Conservation (phyloP, 441 rosid genomes). For the Eutrema salsugineum region DNA sequence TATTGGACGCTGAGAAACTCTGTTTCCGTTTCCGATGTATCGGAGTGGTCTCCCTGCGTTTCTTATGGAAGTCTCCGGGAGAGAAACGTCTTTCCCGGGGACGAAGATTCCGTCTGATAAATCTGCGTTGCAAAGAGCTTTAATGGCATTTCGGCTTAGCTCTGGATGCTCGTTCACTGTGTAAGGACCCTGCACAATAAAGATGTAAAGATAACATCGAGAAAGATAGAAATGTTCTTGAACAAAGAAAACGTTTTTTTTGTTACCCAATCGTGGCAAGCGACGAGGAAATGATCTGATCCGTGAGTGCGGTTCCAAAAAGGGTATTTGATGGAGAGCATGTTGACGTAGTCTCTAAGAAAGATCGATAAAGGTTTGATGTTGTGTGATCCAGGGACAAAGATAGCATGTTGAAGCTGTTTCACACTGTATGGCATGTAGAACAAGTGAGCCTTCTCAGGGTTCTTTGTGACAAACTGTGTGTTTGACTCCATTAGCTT, state of each 20-base stretch:
- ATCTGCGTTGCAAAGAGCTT: slow-evolving; percentile 86
- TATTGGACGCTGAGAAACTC: slow-evolving; percentile 78
- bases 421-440: slow-evolving; percentile 83
- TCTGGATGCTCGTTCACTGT: slow-evolving; percentile 60
- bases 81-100: slow-evolving; percentile 64
- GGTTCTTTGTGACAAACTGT: slow-evolving; percentile 71
- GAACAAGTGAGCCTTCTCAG: slow-evolving; percentile 81
- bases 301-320: slow-evolving; percentile 90
- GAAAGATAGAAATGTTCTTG: not conserved
- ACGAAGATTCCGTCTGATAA: slow-evolving; percentile 62
- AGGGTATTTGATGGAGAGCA: slow-evolving; percentile 69
- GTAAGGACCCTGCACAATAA: slow-evolving; percentile 69
- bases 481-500: slow-evolving; percentile 63
- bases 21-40: slow-evolving; percentile 58
- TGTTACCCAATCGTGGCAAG: slow-evolving; percentile 93
- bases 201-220: not conserved
- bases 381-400: slow-evolving; percentile 61
- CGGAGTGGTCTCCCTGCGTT: slow-evolving; percentile 57
- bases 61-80: slow-evolving; percentile 83
- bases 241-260: not conserved
- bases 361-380: slow-evolving; percentile 54
- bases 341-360: slow-evolving; percentile 58
- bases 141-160: slow-evolving; percentile 58
- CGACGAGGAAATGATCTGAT: slow-evolving; percentile 84
- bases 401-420: slow-evolving; percentile 53